Evolutionary conservation across 345 rosid genomes (phyloP), one percentile per base, ranked within the genome.

Genomic region (Populus nigra): DNA sequence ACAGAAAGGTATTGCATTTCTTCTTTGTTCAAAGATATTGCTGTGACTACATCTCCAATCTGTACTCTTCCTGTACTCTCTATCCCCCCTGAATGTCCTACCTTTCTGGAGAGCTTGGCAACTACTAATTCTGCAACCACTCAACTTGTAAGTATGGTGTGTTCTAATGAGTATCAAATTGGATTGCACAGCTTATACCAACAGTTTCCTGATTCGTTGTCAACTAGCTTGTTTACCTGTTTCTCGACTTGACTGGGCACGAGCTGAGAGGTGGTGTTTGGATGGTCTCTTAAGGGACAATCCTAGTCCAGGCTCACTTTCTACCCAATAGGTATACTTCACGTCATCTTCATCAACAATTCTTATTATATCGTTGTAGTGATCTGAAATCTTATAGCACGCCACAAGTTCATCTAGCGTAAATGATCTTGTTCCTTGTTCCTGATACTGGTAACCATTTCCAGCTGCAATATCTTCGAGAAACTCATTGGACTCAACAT

Each of bases 281-380:
- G 69, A 71, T 71, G 77, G 72, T 11, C 72, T 80, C 45, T 72
- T 77, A 13, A 84, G 84, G 47, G 76, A 71, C 63, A 80, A 72
- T 47, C 84, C 79, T 47, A 77, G 78, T 43, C 86, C 86, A n/a
- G 84, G 79, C 43, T 75, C 84, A 36, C 84, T 74, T 72, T 80
- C 79, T 47, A 84, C 79, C 86, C 82, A 80, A 29, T 77, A 84
- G 68, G 78, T 80, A 17, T 78, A 79, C 82, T 74, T 80, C 29
- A 61, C 77, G 31, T 78, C 73, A 38, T 77, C 72, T 74, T 31
- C 57, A 4, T 38, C 47, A 38, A 75, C 71, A 11, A 84, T 75
- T 78, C 86, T 84, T 65, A 71, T 75, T 33, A 80, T 23, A 75
- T 84, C 86, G 38, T 80, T 80, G 79, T 80, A 68, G 82, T 84